Conservation (phyloP, 2,329 filamentous ascomycete species). For the Colletotrichum limetticola region DNA sequence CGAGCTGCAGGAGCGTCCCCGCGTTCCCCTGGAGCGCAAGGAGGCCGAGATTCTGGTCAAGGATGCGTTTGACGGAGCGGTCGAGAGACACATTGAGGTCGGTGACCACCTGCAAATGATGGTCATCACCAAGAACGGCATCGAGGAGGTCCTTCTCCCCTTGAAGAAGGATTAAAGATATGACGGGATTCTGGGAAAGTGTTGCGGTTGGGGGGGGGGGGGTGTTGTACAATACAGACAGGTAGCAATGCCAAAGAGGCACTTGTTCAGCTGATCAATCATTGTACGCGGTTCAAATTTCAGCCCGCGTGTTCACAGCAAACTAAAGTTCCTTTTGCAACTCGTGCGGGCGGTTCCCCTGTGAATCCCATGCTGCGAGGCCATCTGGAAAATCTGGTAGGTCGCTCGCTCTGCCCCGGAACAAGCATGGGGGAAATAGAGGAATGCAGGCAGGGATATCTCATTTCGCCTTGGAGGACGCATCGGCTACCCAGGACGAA, state of each 20-base stretch:
- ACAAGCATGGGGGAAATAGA: neutral
- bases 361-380: neutral
- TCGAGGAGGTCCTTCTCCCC: slow-evolving; percentile 84
- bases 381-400: neutral
- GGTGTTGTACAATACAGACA: slow-evolving; percentile 33
- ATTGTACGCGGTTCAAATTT: neutral
- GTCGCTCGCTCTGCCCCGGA: no score
- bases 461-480: neutral
- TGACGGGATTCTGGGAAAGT: neutral
- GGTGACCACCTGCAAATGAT: slow-evolving; percentile 96
- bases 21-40: slow-evolving; percentile 74
- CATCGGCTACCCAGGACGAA: neutral
- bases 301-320: neutral
- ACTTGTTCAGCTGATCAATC: slow-evolving; percentile 22
- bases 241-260: slow-evolving; percentile 32
- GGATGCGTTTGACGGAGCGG: slow-evolving; percentile 97
- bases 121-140: slow-evolving; percentile 87
- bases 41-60: slow-evolving; percentile 90
- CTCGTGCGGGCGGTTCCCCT: neutral
- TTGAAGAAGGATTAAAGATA: slow-evolving; percentile 85
- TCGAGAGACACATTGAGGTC: slow-evolving; percentile 99
- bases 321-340: neutral
- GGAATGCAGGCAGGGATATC: neutral
- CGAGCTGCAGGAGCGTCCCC: slow-evolving; percentile 77
- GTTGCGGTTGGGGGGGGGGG: neutral